Evolutionary conservation across 169 alveolate species (phyloP), one percentile per base, ranked within the genome.

Genomic region (Babesia sp.): DNA sequence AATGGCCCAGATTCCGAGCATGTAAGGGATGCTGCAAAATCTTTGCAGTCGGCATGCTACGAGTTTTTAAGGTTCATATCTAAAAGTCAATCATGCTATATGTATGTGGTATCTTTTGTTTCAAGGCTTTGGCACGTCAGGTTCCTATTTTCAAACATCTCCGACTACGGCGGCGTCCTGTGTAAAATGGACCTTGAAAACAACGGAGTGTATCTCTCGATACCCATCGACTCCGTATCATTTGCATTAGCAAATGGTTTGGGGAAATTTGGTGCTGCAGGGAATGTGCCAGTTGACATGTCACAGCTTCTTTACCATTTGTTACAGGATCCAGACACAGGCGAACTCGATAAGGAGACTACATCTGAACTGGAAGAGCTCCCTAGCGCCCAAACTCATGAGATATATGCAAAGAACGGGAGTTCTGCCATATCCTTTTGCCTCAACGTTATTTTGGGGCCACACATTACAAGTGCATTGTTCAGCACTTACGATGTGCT

Each of bases 371-470:
- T 8, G 11, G 69, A 28, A 37, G 68, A 50, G 28, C 37, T 2
- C 2, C 61, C 67, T 7, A 20, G 29, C 16, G 0, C 56, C 2
- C 56, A 29, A 20, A 8, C 44, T 22, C 22, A 6, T 2, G 60
- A 54, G 22, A 3, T 7, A 1, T 8, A 0, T 44, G 11, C 2
- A 28, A 5, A 6, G 26, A n/a, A n/a, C 12, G 79, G 79, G 1
- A 11, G 61, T 6, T 7, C 31, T 22, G 64, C 48, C 42, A 63
- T 74, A 33, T 20, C 53, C 18, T 42, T 74, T 24, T 74, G 54
- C 45, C 46, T 74, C 53, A 42, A 60, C 29, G 28, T 74, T 8
- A 28, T 64, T 1, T 28, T 74, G 16, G 84, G 84, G 42, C 84
- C 84, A 33, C 54, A 74, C 41, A 14, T 74, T 29, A 24, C 77